phyloP scores from a whole-genome alignment of 257 asterid genomes.

The Primulina eburnea region DNA sequence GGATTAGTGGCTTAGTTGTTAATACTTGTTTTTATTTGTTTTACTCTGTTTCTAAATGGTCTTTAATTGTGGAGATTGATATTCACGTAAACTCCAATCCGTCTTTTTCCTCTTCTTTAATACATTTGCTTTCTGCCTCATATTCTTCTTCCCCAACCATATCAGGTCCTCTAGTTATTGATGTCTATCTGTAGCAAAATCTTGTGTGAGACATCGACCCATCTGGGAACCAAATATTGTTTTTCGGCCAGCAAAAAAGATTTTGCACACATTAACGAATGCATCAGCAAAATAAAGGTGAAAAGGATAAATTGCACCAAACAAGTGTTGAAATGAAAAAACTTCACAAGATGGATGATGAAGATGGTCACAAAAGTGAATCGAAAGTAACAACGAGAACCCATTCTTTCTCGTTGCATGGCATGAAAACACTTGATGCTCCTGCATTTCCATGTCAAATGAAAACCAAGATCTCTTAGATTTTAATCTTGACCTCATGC shows the following conservation, averaged over 20 bases:
- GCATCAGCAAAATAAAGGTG: background rate
- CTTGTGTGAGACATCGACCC: background rate
- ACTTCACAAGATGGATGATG: background rate
- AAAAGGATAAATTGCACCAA: background rate
- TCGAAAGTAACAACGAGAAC: background rate
- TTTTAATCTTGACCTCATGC: background rate
- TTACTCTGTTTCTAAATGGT: too few species aligned
- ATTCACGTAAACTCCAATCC: too few species aligned
- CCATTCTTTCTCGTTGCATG: background rate
- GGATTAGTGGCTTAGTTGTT: too few species aligned
- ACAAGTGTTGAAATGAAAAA: too few species aligned
- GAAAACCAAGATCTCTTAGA: background rate
- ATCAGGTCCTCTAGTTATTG: background rate
- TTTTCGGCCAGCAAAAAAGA: background rate
- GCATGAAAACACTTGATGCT: background rate
- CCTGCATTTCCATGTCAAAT: background rate
- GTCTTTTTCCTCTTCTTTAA: too few species aligned
- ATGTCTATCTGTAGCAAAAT: background rate
- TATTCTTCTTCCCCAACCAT: too few species aligned
- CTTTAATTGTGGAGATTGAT: too few species aligned
- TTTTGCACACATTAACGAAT: background rate
- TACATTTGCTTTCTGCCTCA: too few species aligned
- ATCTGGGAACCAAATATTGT: background rate
- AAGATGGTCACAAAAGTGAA: background rate
- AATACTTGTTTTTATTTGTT: too few species aligned